phyloP scores from a whole-genome alignment of 2,329 filamentous ascomycete genomes.

The Ophiostoma triangulosporum region DNA sequence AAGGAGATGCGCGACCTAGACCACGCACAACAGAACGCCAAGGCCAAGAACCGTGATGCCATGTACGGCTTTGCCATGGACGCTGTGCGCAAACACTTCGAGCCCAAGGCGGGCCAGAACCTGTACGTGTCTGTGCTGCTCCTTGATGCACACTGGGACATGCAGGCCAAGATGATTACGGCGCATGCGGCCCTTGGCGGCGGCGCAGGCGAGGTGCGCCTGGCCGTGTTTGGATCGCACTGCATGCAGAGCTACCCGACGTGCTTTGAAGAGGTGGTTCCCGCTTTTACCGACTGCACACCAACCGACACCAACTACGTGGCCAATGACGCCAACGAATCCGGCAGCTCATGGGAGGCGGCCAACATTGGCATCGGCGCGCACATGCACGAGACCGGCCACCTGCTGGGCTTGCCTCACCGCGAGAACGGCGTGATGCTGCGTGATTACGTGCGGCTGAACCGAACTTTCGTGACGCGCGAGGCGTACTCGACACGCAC shows the following conservation, averaged over 20 bases:
- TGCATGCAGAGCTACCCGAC: conserved; percentile 83
- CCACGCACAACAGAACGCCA: conserved; percentile 61
- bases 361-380: conserved; percentile 88
- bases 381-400: conserved; percentile 82
- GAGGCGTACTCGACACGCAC: conserved; percentile 83
- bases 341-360: conserved; percentile 89
- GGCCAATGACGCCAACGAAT: conserved; percentile 75
- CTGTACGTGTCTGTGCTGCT: conserved; percentile 80
- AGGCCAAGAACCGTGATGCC: conserved; percentile 55
- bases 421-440: conserved; percentile 89
- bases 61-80: conserved; percentile 66
- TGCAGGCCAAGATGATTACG: conserved; percentile 50
- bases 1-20: conserved; percentile 70
- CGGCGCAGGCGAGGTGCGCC: conserved; percentile 54
- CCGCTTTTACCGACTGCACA: conserved; percentile 82
- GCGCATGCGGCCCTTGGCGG: conserved; percentile 80
- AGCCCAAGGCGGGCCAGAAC: conserved; percentile 60
- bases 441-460: conserved; percentile 71
- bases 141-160: conserved; percentile 83
- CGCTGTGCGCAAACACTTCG: conserved; percentile 67
- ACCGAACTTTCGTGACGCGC: conserved; percentile 66
- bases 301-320: conserved; percentile 69
- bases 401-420: conserved; percentile 79
- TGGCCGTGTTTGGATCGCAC: conserved; percentile 88
- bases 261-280: conserved; percentile 77